Percentiles rank a stretch among this genome's conserved stretches.
These are phyloP conservation scores for Mucuna pruriens DNA, from an alignment of 306 rosid species.

Conservation along the genomic window DNA sequence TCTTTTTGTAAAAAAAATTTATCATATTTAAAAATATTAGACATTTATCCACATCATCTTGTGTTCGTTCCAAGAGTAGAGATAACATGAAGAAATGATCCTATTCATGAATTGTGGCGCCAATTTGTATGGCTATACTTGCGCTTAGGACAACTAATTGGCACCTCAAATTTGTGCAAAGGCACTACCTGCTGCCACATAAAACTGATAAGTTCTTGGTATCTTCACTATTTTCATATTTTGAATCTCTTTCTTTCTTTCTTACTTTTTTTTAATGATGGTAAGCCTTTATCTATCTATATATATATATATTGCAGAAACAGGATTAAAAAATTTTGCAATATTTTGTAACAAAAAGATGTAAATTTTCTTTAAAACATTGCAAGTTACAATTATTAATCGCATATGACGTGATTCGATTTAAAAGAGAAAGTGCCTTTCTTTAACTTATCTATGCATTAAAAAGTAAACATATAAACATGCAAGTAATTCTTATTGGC, in stretches of 20 bases:
- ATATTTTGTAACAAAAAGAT: too few relatives aligned
- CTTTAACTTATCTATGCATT: background rate
- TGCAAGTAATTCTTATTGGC: slow-evolving; percentile 6
- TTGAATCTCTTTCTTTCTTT: background rate
- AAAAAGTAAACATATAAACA: background rate
- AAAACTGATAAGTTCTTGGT: background rate
- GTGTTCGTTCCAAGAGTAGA: too few relatives aligned
- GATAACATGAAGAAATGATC: too few relatives aligned
- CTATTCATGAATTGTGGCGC: slow-evolving; percentile 28
- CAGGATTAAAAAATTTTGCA: background rate
- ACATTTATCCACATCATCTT: too few relatives aligned
- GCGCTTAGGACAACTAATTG: background rate
- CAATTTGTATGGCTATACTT: too few relatives aligned
- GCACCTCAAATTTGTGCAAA: slow-evolving; percentile 4
- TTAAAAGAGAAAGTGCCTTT: background rate
- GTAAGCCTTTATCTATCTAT: background rate
- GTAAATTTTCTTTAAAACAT: background rate
- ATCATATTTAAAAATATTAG: too few relatives aligned
- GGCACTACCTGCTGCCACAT: background rate
- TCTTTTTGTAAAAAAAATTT: too few relatives aligned
- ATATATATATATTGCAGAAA: too few relatives aligned
- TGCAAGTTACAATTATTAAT: background rate
- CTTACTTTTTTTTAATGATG: background rate
- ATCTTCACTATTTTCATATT: too few relatives aligned
- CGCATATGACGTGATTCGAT: background rate